These are phyloP conservation scores for Beauveria medogensis DNA, from an alignment of 2,329 filamentous ascomycete species.

Conservation along the genomic window DNA sequence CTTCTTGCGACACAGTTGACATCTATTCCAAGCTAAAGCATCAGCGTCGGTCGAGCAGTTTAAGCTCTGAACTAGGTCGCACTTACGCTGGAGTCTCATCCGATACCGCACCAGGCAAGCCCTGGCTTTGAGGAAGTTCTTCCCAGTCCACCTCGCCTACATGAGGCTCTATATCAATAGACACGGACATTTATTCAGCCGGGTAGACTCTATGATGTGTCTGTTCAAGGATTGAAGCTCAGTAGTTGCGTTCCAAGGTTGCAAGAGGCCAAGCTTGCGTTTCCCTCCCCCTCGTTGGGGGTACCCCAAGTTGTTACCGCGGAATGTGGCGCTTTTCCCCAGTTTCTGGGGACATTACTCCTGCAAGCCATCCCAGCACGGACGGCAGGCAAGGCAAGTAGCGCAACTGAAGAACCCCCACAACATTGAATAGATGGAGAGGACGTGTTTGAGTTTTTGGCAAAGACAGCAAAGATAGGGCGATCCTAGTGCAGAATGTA, in stretches of 20 bases:
- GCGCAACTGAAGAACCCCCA: neutral
- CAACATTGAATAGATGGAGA: neutral
- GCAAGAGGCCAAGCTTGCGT: neutral
- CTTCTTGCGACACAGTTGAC: slow-evolving; percentile 35
- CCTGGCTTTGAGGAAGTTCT: neutral
- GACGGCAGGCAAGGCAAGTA: no score
- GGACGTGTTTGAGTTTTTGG: neutral
- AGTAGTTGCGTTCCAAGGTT: neutral
- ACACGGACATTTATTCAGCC: neutral
- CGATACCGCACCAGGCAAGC: neutral
- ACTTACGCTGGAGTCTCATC: slow-evolving; percentile 7
- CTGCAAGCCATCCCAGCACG: neutral
- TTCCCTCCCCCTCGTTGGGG: no score
- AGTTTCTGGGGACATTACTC: neutral
- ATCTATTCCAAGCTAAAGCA: slow-evolving; percentile 14
- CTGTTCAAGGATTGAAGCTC: neutral
- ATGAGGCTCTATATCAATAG: neutral
- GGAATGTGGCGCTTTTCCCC: neutral
- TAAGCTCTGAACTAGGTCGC: neutral
- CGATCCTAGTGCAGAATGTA: neutral
- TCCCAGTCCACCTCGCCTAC: neutral
- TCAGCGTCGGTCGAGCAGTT: neutral
- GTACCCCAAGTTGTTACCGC: neutral
- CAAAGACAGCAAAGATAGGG: neutral
- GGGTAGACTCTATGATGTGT: neutral